phyloP scores from a whole-genome alignment of 2,329 filamentous ascomycete genomes.

The Cercospora sp. region DNA sequence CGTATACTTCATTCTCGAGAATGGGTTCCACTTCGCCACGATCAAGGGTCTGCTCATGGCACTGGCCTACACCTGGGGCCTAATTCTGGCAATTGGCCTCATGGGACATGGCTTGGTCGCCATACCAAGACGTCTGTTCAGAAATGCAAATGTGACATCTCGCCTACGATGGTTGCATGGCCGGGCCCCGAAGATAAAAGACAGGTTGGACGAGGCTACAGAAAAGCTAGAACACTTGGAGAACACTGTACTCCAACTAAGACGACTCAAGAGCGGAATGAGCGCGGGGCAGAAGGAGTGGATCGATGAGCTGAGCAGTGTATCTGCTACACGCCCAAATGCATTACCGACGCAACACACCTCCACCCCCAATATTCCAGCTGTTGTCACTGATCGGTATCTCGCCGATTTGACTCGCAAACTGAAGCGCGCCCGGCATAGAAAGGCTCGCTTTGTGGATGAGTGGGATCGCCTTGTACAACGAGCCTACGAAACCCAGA shows the following conservation, averaged over 20 bases:
- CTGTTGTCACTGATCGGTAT: constrained; percentile 89
- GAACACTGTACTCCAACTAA: constrained; percentile 74
- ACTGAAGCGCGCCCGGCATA: constrained; percentile 77
- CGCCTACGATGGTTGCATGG: constrained; percentile 73
- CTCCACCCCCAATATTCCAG: constrained; percentile 52
- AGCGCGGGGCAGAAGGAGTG: constrained; percentile 79
- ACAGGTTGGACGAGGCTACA: constrained; percentile 82
- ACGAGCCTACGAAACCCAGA: constrained; percentile 72
- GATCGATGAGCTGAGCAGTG: constrained; percentile 91
- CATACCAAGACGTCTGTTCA: constrained; percentile 77
- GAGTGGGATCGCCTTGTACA: constrained; percentile 82
- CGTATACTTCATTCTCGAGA: constrained; percentile 78
- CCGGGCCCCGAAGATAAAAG: constrained; percentile 77
- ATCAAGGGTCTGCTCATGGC: constrained; percentile 90
- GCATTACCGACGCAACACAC: constrained; percentile 40
- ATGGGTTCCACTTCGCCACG: constrained; percentile 68
- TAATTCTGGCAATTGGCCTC: constrained; percentile 88
- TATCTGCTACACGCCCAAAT: constrained; percentile 59
- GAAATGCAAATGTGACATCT: constrained; percentile 73
- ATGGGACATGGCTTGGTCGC: constrained; percentile 97
- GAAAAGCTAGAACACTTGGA: constrained; percentile 79
- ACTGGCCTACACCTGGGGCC: constrained; percentile 88
- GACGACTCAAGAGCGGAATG: constrained; percentile 75
- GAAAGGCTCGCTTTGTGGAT: constrained; percentile 75
- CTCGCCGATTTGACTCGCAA: constrained; percentile 84